Conservation (phyloP, 441 rosid species). For the Bruguiera hainesii region DNA sequence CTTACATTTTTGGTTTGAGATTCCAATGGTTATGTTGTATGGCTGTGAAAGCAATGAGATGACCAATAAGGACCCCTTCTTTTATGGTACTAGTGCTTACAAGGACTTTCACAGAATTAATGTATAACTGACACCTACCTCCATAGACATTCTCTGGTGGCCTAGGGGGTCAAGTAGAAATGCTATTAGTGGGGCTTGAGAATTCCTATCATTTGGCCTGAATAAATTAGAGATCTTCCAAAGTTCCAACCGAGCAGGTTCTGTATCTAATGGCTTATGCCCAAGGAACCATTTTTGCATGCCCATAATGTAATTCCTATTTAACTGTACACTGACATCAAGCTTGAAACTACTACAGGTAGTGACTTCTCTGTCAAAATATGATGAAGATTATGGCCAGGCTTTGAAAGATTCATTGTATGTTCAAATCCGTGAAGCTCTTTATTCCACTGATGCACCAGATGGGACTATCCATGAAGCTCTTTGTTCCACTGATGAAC, state of each 20-base stretch:
- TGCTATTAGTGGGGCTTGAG: background rate
- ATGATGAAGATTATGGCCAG: conserved; percentile 55
- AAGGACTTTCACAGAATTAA: background rate
- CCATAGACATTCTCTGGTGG: background rate
- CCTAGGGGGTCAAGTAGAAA: background rate
- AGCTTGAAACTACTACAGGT: conserved; percentile 42
- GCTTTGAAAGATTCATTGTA: conserved; percentile 67
- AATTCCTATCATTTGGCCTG: background rate
- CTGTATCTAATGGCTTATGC: conserved; percentile 4
- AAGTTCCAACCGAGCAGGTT: conserved; percentile 6
- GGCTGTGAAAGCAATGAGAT: background rate
- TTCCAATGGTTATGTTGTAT: background rate
- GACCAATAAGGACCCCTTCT: background rate
- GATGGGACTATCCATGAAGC: conserved; percentile 9
- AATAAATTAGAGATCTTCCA: background rate
- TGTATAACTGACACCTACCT: background rate
- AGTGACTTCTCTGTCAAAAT: conserved; percentile 49
- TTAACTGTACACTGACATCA: conserved; percentile 15
- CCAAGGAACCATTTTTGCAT: conserved; percentile 10
- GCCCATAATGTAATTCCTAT: background rate
- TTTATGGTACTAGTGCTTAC: too few relatives aligned
- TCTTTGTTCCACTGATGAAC: conserved; percentile 35
- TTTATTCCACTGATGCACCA: conserved; percentile 36
- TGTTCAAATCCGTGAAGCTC: conserved; percentile 47
- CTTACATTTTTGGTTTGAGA: conserved; percentile 3